A percentile compares a stretch with the other conserved stretches of the same genome.
These are phyloP conservation scores for Aureobasidium sp. DNA, from an alignment of 2,329 filamentous ascomycete species.

Conservation along the genomic window DNA sequence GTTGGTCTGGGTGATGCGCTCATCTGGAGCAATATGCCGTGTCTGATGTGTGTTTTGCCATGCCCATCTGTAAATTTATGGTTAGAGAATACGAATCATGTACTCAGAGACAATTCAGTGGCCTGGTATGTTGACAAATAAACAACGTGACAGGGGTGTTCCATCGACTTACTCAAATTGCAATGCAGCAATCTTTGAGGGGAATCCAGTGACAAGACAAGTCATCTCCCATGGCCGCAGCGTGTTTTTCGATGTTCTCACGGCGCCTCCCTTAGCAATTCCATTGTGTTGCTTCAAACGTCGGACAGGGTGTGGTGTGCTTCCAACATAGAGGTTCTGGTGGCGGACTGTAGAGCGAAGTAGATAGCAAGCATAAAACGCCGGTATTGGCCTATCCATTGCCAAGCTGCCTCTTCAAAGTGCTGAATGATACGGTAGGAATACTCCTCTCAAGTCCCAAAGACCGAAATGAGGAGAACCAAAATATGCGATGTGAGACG, in stretches of 20 bases:
- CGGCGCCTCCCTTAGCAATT: slow-evolving; percentile 68
- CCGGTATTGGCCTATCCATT: slow-evolving; percentile 58
- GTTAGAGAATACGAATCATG: not conserved
- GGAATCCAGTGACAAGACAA: slow-evolving; percentile 78
- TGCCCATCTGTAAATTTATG: slow-evolving; percentile 60
- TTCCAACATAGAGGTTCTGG: slow-evolving; percentile 75
- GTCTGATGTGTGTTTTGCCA: slow-evolving; percentile 79
- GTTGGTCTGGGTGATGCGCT: slow-evolving; percentile 47
- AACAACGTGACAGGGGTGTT: not conserved
- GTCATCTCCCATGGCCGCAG: slow-evolving; percentile 89
- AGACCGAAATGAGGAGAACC: not conserved
- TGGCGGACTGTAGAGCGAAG: slow-evolving; percentile 72
- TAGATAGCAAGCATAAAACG: slow-evolving; percentile 89
- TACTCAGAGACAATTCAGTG: not conserved
- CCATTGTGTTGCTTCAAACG: slow-evolving; percentile 92
- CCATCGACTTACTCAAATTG: slow-evolving; percentile 74
- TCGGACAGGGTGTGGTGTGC: slow-evolving; percentile 78
- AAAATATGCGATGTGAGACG: not conserved
- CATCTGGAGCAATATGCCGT: slow-evolving; percentile 61
- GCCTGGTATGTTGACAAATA: not conserved
- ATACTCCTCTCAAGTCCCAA: not conserved
- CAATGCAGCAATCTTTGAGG: slow-evolving; percentile 74
- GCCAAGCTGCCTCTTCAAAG: slow-evolving; percentile 8
- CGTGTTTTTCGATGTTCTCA: slow-evolving; percentile 57
- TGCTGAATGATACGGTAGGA: not conserved